Conservation (phyloP, 2,329 filamentous ascomycete species). For the Trichoderma hamatum region DNA sequence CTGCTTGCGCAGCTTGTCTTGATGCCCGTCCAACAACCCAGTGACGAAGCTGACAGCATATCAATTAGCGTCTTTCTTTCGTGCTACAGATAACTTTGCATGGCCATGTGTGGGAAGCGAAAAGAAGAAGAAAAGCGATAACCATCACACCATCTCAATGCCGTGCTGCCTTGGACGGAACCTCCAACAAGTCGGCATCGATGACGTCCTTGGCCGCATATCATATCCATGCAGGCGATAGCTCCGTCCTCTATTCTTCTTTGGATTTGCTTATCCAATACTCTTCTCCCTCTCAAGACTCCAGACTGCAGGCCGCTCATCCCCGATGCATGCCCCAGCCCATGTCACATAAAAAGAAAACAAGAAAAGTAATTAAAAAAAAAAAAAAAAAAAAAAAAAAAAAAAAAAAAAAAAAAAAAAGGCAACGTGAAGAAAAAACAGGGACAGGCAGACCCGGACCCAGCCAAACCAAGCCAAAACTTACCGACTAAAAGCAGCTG, state of each 20-base stretch:
- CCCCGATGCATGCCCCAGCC: not conserved
- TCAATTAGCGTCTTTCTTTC: constrained; percentile 13
- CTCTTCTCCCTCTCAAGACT: not conserved
- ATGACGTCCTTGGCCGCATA: constrained; percentile 18
- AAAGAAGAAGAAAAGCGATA: not conserved
- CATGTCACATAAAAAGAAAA: constrained; percentile 7
- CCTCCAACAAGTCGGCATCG: not conserved
- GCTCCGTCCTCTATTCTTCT: not conserved
- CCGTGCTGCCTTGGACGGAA: constrained; percentile 9
- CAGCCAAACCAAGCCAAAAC: constrained; percentile 35
- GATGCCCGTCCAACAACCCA: constrained; percentile 74
- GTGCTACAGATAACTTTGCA: not conserved
- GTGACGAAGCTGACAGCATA: constrained; percentile 68
- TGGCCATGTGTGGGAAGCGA: not conserved
- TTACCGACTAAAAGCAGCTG: constrained; percentile 73
- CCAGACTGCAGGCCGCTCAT: not conserved
- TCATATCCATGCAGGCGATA: constrained; percentile 11
- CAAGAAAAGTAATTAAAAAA: no score
- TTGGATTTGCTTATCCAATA: constrained; percentile 3
- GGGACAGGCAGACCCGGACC: not conserved
- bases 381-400: not conserved
- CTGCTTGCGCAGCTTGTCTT: constrained; percentile 67
- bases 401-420: not conserved
- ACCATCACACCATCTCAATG: constrained; percentile 5
- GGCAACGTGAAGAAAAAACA: not conserved